phyloP scores from a whole-genome alignment of 2,329 filamentous ascomycete genomes.

The Dissoconium aciculare region DNA sequence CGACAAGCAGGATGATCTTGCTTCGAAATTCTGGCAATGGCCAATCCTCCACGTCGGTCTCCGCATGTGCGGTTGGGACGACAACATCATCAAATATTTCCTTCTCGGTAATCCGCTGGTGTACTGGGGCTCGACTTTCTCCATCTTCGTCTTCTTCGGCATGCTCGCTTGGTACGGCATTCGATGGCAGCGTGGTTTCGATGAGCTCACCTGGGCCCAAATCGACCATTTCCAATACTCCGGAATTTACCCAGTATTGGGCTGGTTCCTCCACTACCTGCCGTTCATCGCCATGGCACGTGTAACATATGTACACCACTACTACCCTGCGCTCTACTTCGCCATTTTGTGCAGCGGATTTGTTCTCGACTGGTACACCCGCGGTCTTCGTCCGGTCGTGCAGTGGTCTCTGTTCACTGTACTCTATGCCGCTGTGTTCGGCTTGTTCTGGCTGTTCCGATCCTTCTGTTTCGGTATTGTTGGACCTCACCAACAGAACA shows the following conservation, averaged over 20 bases:
- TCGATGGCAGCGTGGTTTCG: slow-evolving; percentile 90
- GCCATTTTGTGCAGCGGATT: slow-evolving; percentile 84
- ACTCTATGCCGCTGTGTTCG: slow-evolving; percentile 60
- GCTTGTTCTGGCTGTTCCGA: slow-evolving; percentile 78
- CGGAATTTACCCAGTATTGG: slow-evolving; percentile 76
- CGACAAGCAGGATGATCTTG: slow-evolving; percentile 96
- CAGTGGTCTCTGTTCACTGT: slow-evolving; percentile 56
- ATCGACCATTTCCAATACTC: slow-evolving; percentile 93
- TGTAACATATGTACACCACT: slow-evolving; percentile 98
- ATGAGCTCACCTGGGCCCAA: slow-evolving; percentile 62
- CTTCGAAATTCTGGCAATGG: slow-evolving; percentile 98
- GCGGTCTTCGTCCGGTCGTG: slow-evolving; percentile 47
- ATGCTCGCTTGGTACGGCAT: slow-evolving; percentile 73
- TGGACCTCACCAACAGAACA: slow-evolving; percentile 68
- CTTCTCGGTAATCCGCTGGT: slow-evolving; percentile 90
- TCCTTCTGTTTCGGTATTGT: slow-evolving; percentile 95
- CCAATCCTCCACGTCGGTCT: slow-evolving; percentile 87
- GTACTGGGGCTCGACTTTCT: slow-evolving; percentile 84
- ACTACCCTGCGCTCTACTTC: slow-evolving; percentile 96
- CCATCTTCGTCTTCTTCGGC: slow-evolving; percentile 56
- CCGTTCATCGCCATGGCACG: slow-evolving; percentile 96
- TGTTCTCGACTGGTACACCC: slow-evolving; percentile 67
- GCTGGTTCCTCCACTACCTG: slow-evolving; percentile 92
- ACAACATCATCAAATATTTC: slow-evolving; percentile 93
- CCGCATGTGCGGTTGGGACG: slow-evolving; percentile 97